Evolutionary conservation across 257 asterid genomes (phyloP).

Genomic region (Osmanthus fragrans): DNA sequence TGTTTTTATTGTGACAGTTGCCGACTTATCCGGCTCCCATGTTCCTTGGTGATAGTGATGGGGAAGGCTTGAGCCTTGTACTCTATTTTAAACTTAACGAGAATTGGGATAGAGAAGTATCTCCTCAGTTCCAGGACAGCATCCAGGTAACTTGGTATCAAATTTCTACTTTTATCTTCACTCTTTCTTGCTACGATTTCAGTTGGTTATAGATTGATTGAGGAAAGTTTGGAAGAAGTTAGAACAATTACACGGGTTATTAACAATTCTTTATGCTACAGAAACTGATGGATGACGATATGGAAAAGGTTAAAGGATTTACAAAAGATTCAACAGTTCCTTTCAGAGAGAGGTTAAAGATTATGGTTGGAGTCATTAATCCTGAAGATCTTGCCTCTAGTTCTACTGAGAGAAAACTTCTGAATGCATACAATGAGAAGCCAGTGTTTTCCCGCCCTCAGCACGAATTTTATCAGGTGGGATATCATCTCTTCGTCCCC

Average conservation of each 20-base stretch:
- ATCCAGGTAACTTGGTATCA: slow-evolving; percentile 47
- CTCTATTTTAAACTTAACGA: slow-evolving; percentile 65
- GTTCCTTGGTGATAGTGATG: slow-evolving; percentile 75
- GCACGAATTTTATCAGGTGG: slow-evolving; percentile 64
- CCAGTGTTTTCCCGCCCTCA: slow-evolving; percentile 89
- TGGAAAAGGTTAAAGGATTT: slow-evolving; percentile 71
- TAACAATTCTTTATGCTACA: slow-evolving; percentile 27
- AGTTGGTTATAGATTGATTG: not conserved
- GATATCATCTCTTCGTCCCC: not conserved
- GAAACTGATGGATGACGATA: slow-evolving; percentile 66
- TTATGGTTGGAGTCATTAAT: slow-evolving; percentile 70
- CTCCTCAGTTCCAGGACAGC: slow-evolving; percentile 65
- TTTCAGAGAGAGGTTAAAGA: slow-evolving; percentile 68
- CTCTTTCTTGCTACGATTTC: not conserved
- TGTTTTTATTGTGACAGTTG: slow-evolving; percentile 41
- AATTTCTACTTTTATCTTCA: slow-evolving; percentile 2
- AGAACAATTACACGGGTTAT: not conserved
- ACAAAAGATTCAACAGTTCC: slow-evolving; percentile 65
- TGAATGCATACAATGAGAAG: slow-evolving; percentile 67
- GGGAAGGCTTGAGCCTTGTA: slow-evolving; percentile 80
- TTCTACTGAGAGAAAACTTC: slow-evolving; percentile 70
- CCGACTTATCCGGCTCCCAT: slow-evolving; percentile 71
- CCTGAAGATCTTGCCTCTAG: slow-evolving; percentile 69
- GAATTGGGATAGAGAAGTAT: slow-evolving; percentile 50
- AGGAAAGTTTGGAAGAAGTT: not conserved